Evolutionary conservation across 352 stramenopile genomes (phyloP).

Genomic region (Phytopythium montanum): DNA sequence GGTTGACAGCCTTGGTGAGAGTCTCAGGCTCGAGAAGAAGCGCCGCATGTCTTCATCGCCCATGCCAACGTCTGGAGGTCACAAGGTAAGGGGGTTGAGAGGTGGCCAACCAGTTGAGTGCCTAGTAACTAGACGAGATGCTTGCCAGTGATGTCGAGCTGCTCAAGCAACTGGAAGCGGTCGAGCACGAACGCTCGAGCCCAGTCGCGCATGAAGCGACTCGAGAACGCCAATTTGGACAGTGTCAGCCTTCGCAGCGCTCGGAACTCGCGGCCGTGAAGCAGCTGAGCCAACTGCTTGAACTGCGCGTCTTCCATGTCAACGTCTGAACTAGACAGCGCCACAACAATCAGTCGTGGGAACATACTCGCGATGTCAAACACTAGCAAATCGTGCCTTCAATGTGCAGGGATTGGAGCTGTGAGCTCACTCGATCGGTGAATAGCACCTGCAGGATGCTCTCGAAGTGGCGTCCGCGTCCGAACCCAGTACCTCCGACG

Average conservation of each 20-base stretch:
- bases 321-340: slow-evolving; percentile 18
- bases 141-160: slow-evolving; percentile 45
- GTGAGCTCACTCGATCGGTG: slow-evolving; percentile 36
- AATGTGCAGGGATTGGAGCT: slow-evolving; percentile 28
- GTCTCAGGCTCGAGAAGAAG: slow-evolving; percentile 41
- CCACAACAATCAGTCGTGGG: neutral
- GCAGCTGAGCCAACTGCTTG: slow-evolving; percentile 34
- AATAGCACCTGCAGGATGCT: slow-evolving; percentile 54
- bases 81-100: neutral
- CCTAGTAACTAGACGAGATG: neutral
- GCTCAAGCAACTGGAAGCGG: slow-evolving; percentile 26
- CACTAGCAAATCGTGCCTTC: slow-evolving; percentile 17
- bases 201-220: slow-evolving; percentile 63
- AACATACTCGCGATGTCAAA: neutral
- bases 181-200: slow-evolving; percentile 39
- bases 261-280: slow-evolving; percentile 46
- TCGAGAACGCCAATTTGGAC: slow-evolving; percentile 43
- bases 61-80: slow-evolving; percentile 30
- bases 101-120: neutral
- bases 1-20: slow-evolving; percentile 19
- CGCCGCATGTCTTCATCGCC: slow-evolving; percentile 51
- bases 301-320: slow-evolving; percentile 41
- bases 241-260: slow-evolving; percentile 26
- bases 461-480: slow-evolving; percentile 26
- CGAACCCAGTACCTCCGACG: slow-evolving; percentile 20